Percentiles rank a stretch among this genome's conserved stretches.
phyloP scores from a whole-genome alignment of 257 asterid species.

The Penstemon barbatus region DNA sequence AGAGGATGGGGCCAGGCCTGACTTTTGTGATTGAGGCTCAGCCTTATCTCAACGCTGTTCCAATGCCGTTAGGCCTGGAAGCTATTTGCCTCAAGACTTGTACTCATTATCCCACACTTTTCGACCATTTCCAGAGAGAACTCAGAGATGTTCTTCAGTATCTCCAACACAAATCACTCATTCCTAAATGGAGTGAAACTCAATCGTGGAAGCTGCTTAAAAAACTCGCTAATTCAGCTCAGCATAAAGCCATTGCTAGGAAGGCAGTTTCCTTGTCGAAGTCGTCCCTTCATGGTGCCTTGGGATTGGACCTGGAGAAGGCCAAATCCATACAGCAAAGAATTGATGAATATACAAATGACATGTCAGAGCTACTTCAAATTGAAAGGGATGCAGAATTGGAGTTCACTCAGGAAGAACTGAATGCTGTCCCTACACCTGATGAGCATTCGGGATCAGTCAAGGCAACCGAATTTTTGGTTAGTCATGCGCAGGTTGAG shows the following conservation, averaged over 20 bases:
- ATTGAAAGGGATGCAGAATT: conserved; percentile 89
- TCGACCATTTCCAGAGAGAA: conserved; percentile 96
- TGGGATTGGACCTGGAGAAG: conserved; percentile 73
- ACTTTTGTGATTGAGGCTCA: conserved; percentile 91
- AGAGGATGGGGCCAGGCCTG: conserved; percentile 79
- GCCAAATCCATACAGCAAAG: conserved; percentile 66
- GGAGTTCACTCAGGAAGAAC: conserved; percentile 92
- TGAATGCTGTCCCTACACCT: conserved; percentile 87
- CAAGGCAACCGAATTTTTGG: conserved; percentile 82
- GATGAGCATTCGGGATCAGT: conserved; percentile 49
- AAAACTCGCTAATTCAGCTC: conserved; percentile 86
- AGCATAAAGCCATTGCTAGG: conserved; percentile 91
- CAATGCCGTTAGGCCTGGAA: conserved; percentile 91
- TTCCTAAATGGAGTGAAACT: conserved; percentile 71
- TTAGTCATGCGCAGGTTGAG: conserved; percentile 84
- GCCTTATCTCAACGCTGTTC: conserved; percentile 81
- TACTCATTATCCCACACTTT: conserved; percentile 93
- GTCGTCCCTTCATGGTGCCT: conserved; percentile 54
- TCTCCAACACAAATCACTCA: conserved; percentile 51
- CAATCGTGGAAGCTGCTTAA: conserved; percentile 89
- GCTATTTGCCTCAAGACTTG: conserved; percentile 81
- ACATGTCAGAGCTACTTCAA: conserved; percentile 75
- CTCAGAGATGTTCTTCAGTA: conserved; percentile 80
- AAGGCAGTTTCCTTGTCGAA: conserved; percentile 45
- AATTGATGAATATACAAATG: conserved; percentile 65